A percentile compares a stretch with the other conserved stretches of the same genome.
Evolutionary conservation across 2,329 filamentous ascomycete species (phyloP).

Genomic region (Claviceps spartinae): DNA sequence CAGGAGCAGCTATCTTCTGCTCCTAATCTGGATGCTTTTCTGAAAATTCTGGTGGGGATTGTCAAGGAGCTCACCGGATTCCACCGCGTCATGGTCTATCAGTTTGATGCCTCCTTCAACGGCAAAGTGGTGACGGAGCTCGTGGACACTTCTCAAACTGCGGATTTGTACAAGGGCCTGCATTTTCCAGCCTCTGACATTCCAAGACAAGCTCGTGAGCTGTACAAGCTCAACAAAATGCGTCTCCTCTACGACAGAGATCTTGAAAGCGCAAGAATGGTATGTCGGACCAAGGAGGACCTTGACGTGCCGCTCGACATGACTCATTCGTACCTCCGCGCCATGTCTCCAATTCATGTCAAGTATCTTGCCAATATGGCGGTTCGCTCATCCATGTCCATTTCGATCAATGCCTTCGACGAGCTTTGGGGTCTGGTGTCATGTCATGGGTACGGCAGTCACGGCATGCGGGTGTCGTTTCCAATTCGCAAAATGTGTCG

Average conservation of each 20-base stretch:
- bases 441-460: constrained; percentile 65
- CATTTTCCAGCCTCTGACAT: constrained; percentile 85
- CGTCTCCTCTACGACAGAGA: constrained; percentile 78
- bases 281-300: constrained; percentile 64
- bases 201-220: constrained; percentile 70
- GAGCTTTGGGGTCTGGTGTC: constrained; percentile 82
- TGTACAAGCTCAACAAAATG: constrained; percentile 85
- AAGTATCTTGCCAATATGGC: constrained; percentile 85
- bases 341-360: constrained; percentile 81
- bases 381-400: constrained; percentile 88
- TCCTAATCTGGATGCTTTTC: constrained; percentile 53
- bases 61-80: constrained; percentile 85
- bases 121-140: constrained; percentile 79
- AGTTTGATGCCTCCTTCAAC: constrained; percentile 74
- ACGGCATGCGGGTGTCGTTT: constrained; percentile 82
- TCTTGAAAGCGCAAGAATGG: constrained; percentile 62
- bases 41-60: constrained; percentile 73
- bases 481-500: constrained; percentile 88
- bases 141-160: constrained; percentile 65
- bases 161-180: constrained; percentile 74
- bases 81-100: constrained; percentile 85
- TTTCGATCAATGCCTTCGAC: constrained; percentile 75
- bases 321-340: constrained; percentile 70
- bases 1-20: constrained; percentile 74
- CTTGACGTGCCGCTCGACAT: constrained; percentile 66